These are phyloP conservation scores for Alternaria brassicae DNA, from an alignment of 2,329 filamentous ascomycete genomes.

Conservation along the genomic window DNA sequence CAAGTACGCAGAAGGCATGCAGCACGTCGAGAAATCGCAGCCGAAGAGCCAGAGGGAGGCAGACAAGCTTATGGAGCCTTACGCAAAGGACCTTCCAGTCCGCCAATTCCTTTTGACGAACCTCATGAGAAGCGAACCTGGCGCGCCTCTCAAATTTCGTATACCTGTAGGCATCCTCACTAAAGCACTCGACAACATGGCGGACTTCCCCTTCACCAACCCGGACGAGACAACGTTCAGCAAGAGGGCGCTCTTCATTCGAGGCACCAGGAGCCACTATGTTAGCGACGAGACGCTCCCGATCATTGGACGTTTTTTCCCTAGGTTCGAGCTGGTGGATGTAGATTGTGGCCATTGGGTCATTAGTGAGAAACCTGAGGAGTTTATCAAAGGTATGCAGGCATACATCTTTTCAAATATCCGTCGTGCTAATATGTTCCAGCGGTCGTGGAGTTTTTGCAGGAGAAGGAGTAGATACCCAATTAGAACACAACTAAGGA, in stretches of 20 bases:
- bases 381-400: constrained; percentile 72
- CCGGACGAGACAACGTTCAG: constrained; percentile 72
- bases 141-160: constrained; percentile 72
- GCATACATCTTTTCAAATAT: fast-evolving
- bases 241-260: constrained; percentile 80
- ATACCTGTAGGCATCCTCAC: constrained; percentile 78
- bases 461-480: constrained; percentile 53
- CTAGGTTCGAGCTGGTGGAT: constrained; percentile 74
- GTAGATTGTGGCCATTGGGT: constrained; percentile 86
- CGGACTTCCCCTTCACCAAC: constrained; percentile 86
- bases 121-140: constrained; percentile 64
- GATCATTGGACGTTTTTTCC: constrained; percentile 83
- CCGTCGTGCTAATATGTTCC: constrained; percentile 8
- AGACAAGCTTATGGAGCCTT: constrained; percentile 76
- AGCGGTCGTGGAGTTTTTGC: constrained; percentile 72
- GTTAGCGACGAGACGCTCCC: constrained; percentile 81
- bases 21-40: constrained; percentile 72
- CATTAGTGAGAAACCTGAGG: constrained; percentile 85
- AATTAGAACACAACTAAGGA: neutral
- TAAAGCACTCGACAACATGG: constrained; percentile 73
- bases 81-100: constrained; percentile 76
- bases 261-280: constrained; percentile 79
- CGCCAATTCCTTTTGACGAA: constrained; percentile 94
- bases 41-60: constrained; percentile 77
- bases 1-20: constrained; percentile 85